Base-by-base conservation (phyloP, 1,284 basidiomycete genomes). In the Tremellales sp. region DNA sequence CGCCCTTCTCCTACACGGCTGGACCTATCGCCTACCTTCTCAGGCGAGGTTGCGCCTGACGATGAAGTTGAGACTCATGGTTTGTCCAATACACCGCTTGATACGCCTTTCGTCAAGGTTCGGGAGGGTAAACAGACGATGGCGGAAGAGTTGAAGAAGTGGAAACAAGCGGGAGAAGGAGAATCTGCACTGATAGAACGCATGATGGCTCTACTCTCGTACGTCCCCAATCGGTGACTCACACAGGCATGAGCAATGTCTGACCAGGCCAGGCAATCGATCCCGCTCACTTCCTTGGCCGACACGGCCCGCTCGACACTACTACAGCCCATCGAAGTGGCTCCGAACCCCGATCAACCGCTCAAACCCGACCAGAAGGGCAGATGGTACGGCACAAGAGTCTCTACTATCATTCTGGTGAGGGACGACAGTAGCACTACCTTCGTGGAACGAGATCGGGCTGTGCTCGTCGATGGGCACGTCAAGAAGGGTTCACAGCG, bases 401-500 rank as follows among this genome's bases (percentile, higher is more conserved):
- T 71, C 13, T 58, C 68, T 7, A 73, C 72, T 2, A 61, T 73
- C 22, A 65, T 73, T 10, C 47, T 73, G 2, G 62, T 73, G 4
- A 58, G 54, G 24, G 65, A 71, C 41, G 50, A 60, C 24, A 68
- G 68, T 4, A 40, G 60, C n/a, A 63, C 64, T 12, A 49, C 57
- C 2, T 73, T 72, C 51, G 64, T 73, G 1, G 73, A 73, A 47
- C 53, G 70, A 35, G 68, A 73, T 52, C 61, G 65, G 5, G 51
- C 54, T 24, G 51, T 54, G 15, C 48, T 69, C 43, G 56, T 62
- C 24, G 51, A 54, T 31, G 29, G 29, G 15, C 10, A 31, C 8
- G 15, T 31, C 29, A 8, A 31, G 29, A 8, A 8, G 10, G 29
- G 29, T 8, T 31, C 29, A 31, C 15, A 8, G 8, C 29, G 29